Conservation (phyloP, 495 filamentous ascomycete genomes). For the Tuber brumale region DNA sequence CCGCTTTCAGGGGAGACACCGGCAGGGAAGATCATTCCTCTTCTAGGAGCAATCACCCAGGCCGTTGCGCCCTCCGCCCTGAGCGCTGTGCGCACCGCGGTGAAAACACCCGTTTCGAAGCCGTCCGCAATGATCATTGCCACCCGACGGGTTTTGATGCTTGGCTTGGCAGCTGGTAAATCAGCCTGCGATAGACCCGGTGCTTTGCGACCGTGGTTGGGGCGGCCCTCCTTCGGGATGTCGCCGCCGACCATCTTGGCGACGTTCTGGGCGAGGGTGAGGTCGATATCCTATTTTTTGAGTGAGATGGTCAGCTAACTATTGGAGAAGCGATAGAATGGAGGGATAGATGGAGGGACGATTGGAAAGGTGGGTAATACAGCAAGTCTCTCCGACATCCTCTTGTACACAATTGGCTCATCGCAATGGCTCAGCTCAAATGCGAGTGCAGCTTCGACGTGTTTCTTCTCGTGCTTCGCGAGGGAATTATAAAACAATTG, state of each 20-base stretch:
- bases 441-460: conserved; percentile 61
- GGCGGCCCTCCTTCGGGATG: conserved; percentile 48
- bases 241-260: conserved; percentile 64
- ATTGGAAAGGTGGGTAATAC: conserved; percentile 2
- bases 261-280: conserved; percentile 63
- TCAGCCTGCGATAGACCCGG: conserved; percentile 61
- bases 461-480: conserved; percentile 60
- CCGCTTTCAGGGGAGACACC: conserved; percentile 19
- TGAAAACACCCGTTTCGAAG: conserved; percentile 62
- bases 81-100: conserved; percentile 57
- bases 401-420: conserved; percentile 70
- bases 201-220: conserved; percentile 63
- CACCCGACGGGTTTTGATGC: conserved; percentile 64
- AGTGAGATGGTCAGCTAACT: background rate
- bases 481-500: conserved; percentile 80
- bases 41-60: conserved; percentile 61
- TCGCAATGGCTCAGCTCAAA: conserved; percentile 92
- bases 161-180: conserved; percentile 55
- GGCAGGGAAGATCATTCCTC: conserved; percentile 56
- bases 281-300: conserved; percentile 55
- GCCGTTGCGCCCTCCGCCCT: conserved; percentile 58
- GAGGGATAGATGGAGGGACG: background rate
- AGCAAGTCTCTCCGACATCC: conserved; percentile 61
- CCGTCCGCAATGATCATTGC: conserved; percentile 78
- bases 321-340: background rate